Conservation (phyloP, 805 yeast genomes). For the Wickerhamomyces alni region DNA sequence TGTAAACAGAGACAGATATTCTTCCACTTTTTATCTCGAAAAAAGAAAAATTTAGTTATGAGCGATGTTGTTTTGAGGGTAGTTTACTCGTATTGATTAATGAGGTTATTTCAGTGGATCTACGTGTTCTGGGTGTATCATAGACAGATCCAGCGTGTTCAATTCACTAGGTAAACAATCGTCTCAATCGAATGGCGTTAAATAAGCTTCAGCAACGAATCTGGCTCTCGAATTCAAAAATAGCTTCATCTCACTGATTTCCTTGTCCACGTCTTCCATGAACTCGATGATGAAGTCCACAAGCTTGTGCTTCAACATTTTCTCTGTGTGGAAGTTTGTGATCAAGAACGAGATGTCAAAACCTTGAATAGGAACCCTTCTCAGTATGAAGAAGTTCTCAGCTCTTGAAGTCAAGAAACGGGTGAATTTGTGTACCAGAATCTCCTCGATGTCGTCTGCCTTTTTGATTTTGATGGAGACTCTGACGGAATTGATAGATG, state of each 20-base stretch:
- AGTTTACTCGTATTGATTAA: too few species aligned
- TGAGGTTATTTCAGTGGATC: too few species aligned
- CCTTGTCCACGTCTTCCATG: conserved; percentile 99
- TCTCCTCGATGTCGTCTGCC: conserved; percentile 94
- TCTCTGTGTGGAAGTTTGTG: conserved; percentile 92
- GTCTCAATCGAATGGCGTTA: conserved; percentile 72
- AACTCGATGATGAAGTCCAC: conserved; percentile 96
- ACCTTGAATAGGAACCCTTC: conserved; percentile 86
- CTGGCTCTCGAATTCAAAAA: conserved; percentile 96
- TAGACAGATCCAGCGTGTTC: too few species aligned
- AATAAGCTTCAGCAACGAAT: conserved; percentile 93
- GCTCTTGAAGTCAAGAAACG: conserved; percentile 93
- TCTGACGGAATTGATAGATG: conserved; percentile 88
- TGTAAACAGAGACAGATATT: too few species aligned
- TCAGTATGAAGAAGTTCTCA: conserved; percentile 84
- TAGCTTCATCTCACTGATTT: conserved; percentile 96
- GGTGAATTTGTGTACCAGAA: conserved; percentile 90
- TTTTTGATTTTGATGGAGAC: conserved; percentile 91
- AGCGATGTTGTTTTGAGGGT: too few species aligned
- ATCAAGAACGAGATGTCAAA: conserved; percentile 90
- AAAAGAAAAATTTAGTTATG: neutral
- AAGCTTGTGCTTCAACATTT: conserved; percentile 89
- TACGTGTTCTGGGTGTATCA: too few species aligned
- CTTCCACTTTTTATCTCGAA: neutral
- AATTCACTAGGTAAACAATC: too few species aligned